Evolutionary conservation across 2,329 filamentous ascomycete species (phyloP), one percentile per base, ranked within the genome.

Genomic region (Claviceps cyperi): DNA sequence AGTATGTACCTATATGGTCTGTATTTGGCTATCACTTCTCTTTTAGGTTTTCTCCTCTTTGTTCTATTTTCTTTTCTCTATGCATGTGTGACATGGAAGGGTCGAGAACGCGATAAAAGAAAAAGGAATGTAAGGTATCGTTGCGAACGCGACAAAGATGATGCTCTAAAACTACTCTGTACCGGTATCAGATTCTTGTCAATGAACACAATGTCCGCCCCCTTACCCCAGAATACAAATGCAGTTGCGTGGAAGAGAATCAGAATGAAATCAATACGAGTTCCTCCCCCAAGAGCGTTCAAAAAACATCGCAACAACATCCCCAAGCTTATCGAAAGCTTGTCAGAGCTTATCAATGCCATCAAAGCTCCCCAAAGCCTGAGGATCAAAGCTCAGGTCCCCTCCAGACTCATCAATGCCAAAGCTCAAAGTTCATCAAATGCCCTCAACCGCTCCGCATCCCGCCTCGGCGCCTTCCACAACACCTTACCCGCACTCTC

Each of bases 401-500:
- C 28, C 9, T 32, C 28, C 28, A 32, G 28, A 9, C 28, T 32
- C 28, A 11, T 32, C 28, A 32, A 32, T 4, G 28, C 9, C 28
- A 11, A 32, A 32, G 28, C 61, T 75, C 59, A 75, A 48, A 75
- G 58, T 61, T 75, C 72, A 51, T 75, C 71, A 59, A 75, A 71
- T 17, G 62, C 63, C 49, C 66, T 65, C 41, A 74, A 57, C 51
- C 62, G 59, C 50, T 71, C 70, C 15, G 63, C 64, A 37, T 60
- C 59, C 32, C 59, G 56, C 22, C 39, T 50, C 9, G 54, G 55
- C 51, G 57, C 59, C 54, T 63, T 61, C 55, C 58, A 55, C n/a
- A 55, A 53, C 24, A 62, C 57, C n/a, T 60, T 56, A 0, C 43
- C 38, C 32, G 11, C 38, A 32, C 52, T 56, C 5, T 51, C 54